These are phyloP conservation scores for Populus pruinosa DNA, from an alignment of 345 rosid genomes.

Conservation along the genomic window DNA sequence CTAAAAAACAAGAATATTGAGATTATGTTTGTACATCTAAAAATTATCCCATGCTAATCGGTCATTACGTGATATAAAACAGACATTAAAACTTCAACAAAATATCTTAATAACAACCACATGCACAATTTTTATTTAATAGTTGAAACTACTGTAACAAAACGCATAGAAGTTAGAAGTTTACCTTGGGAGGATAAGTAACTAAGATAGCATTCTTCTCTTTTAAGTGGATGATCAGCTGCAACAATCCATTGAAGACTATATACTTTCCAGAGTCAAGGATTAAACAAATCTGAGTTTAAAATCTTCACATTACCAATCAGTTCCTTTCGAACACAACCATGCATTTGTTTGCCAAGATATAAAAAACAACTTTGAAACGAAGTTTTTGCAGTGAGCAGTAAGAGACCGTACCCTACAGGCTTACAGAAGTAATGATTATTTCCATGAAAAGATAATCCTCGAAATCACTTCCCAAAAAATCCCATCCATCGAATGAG, in stretches of 20 bases:
- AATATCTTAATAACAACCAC: not conserved
- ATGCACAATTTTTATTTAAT: not conserved
- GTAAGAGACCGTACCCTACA: not conserved
- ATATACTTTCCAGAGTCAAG: slow-evolving; percentile 88
- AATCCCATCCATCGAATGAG: not conserved
- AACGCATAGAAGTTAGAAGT: slow-evolving; percentile 14
- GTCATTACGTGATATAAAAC: not conserved
- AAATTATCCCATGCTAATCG: not conserved
- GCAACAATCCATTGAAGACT: slow-evolving; percentile 74
- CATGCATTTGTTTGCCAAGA: not conserved
- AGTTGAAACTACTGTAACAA: not conserved
- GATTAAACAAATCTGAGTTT: slow-evolving; percentile 22
- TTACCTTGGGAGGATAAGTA: slow-evolving; percentile 86
- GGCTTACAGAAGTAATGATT: not conserved
- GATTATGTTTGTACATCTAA: not conserved
- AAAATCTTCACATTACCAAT: not conserved
- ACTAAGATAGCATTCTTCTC: slow-evolving; percentile 90
- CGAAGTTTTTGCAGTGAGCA: not conserved
- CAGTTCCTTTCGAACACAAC: not conserved
- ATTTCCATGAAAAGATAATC: not conserved
- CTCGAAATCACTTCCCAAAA: not conserved
- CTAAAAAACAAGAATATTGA: not conserved
- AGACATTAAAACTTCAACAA: not conserved
- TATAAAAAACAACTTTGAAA: not conserved
- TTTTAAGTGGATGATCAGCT: slow-evolving; percentile 75